Evolutionary conservation across 371 early-diverging fungal species (phyloP).

Genomic region (Rhizopus sp.): DNA sequence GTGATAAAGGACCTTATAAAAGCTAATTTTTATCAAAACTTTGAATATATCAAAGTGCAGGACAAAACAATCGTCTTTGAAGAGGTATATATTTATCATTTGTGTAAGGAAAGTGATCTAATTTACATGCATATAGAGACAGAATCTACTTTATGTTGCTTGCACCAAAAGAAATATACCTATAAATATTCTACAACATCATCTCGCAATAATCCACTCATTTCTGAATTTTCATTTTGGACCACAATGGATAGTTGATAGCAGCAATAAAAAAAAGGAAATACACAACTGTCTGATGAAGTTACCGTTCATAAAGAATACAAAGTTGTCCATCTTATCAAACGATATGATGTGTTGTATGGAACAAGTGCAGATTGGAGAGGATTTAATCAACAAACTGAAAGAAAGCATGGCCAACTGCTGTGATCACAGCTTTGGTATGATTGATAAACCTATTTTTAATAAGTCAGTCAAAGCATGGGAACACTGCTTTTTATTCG

Average conservation of each 20-base stretch:
- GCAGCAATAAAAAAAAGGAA: conserved; percentile 12
- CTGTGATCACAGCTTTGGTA: conserved; percentile 25
- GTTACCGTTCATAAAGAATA: conserved; percentile 25
- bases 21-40: conserved; percentile 37
- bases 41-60: conserved; percentile 39
- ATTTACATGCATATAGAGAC: conserved; percentile 19
- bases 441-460: neutral
- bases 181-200: conserved; percentile 32
- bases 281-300: conserved; percentile 26
- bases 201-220: conserved; percentile 37
- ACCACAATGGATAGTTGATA: conserved; percentile 32
- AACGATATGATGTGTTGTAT: conserved; percentile 32
- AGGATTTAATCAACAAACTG: conserved; percentile 36
- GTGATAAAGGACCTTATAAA: conserved; percentile 49
- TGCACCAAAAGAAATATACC: conserved; percentile 33
- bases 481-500: conserved; percentile 41
- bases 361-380: conserved; percentile 44
- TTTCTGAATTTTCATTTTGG: conserved; percentile 47
- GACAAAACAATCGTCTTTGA: conserved; percentile 41
- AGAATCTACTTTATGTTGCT: conserved; percentile 35
- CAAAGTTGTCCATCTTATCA: conserved; percentile 16
- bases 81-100: conserved; percentile 38
- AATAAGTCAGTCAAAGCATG: conserved; percentile 10
- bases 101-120: neutral
- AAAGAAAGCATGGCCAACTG: conserved; percentile 25